A percentile compares a stretch with the other conserved stretches of the same genome.
phyloP scores from a whole-genome alignment of 345 rosid genomes.

The rapeseed (Brassica napus) region DNA sequence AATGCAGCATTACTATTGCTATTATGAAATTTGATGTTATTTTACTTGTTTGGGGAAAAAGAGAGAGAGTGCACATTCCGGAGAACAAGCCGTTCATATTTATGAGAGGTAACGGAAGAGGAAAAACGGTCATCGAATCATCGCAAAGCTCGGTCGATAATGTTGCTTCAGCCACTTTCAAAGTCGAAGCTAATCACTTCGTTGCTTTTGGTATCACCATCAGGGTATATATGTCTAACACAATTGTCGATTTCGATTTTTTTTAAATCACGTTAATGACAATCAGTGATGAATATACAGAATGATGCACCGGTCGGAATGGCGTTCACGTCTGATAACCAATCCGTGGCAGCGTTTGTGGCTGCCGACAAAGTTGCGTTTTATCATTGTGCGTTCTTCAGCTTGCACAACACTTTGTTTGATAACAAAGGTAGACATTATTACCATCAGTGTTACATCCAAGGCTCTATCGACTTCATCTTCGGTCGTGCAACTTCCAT shows the following conservation, averaged over 20 bases:
- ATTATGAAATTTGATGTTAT: background rate
- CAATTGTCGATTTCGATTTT: background rate
- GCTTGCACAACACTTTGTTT: slow-evolving; percentile 89
- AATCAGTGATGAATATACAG: slow-evolving; percentile 38
- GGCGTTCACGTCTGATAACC: slow-evolving; percentile 93
- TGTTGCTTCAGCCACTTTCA: slow-evolving; percentile 74
- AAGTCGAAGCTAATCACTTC: slow-evolving; percentile 62
- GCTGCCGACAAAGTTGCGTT: slow-evolving; percentile 79
- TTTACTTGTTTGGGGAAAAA: slow-evolving; percentile 16
- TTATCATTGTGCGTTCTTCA: slow-evolving; percentile 86
- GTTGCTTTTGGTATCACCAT: slow-evolving; percentile 83
- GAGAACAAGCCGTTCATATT: slow-evolving; percentile 70
- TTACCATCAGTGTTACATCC: slow-evolving; percentile 76
- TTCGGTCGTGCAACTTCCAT: slow-evolving; percentile 86
- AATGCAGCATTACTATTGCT: background rate
- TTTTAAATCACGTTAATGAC: background rate
- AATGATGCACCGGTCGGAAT: slow-evolving; percentile 87
- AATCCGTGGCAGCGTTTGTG: slow-evolving; percentile 87
- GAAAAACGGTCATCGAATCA: slow-evolving; percentile 63
- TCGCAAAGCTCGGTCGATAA: slow-evolving; percentile 60
- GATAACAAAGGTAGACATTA: slow-evolving; percentile 95
- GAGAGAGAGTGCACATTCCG: slow-evolving; percentile 80
- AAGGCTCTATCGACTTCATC: slow-evolving; percentile 93
- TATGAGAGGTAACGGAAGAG: slow-evolving; percentile 94
- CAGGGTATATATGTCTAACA: slow-evolving; percentile 50